These are phyloP conservation scores for Hyphopichia buzzinii DNA, from an alignment of 1,139 yeast genomes.

Conservation along the genomic window DNA sequence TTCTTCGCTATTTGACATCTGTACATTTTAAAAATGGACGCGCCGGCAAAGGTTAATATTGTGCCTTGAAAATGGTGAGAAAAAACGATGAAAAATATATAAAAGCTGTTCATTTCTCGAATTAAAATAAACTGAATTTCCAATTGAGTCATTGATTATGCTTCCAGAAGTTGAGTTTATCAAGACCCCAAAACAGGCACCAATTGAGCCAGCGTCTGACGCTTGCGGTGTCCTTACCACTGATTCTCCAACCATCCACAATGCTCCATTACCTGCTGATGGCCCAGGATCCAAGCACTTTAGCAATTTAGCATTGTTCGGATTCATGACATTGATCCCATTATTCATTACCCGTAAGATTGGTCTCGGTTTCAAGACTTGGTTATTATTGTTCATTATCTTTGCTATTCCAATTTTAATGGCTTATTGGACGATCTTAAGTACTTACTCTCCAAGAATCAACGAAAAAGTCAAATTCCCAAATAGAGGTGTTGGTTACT, in stretches of 20 bases:
- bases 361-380: slow-evolving; percentile 74
- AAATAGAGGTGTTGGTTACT: slow-evolving; percentile 72
- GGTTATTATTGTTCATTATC: slow-evolving; percentile 53
- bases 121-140: background rate
- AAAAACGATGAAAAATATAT: background rate
- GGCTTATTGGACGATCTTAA: slow-evolving; percentile 78
- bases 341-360: slow-evolving; percentile 59
- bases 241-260: slow-evolving; percentile 69
- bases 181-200: slow-evolving; percentile 57
- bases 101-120: background rate
- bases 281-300: slow-evolving; percentile 85
- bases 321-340: slow-evolving; percentile 61
- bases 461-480: slow-evolving; percentile 79
- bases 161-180: slow-evolving; percentile 49
- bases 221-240: slow-evolving; percentile 63
- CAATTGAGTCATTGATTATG: slow-evolving; percentile 17
- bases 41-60: too few species aligned
- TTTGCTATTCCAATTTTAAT: slow-evolving; percentile 67
- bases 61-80: too few species aligned
- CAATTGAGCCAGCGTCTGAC: slow-evolving; percentile 46
- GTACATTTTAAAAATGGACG: too few species aligned
- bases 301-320: slow-evolving; percentile 57
- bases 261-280: slow-evolving; percentile 89
- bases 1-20: too few species aligned
- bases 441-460: slow-evolving; percentile 77